These are phyloP conservation scores for Geotrichum reessii DNA, from an alignment of 1,139 yeast genomes.

Conservation along the genomic window DNA sequence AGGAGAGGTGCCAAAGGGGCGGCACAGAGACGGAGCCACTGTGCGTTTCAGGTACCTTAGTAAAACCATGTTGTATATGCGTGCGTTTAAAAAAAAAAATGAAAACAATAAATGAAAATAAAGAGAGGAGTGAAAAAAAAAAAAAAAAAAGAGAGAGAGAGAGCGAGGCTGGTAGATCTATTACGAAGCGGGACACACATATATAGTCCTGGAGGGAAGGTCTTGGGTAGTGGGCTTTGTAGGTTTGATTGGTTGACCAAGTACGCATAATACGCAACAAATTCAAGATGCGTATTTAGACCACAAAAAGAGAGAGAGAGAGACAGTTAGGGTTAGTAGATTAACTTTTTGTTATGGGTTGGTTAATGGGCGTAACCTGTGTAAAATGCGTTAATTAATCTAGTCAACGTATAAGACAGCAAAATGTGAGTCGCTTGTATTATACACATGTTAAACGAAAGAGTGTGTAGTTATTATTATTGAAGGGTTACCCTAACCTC, in stretches of 20 bases:
- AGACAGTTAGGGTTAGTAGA: neutral
- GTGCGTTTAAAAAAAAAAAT: no score
- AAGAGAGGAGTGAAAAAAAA: no score
- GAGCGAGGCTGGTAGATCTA: no score
- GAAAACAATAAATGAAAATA: no score
- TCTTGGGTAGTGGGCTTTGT: no score
- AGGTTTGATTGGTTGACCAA: neutral
- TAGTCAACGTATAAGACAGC: no score
- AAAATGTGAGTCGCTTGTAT: no score
- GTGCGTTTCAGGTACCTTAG: neutral
- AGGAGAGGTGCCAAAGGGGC: neutral
- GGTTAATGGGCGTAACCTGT: neutral
- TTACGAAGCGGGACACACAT: neutral
- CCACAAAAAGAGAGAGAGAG: no score
- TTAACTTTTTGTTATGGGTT: neutral
- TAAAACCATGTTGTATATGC: neutral
- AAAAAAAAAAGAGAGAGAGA: neutral
- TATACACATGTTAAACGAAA: no score
- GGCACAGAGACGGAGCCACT: neutral
- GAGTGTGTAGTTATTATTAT: no score
- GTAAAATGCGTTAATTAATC: neutral
- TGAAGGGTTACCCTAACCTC: neutral
- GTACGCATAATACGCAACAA: neutral
- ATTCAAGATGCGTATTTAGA: neutral
- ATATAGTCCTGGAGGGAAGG: no score